phyloP scores from a whole-genome alignment of 2,329 filamentous ascomycete species.

The Acarospora socialis region DNA sequence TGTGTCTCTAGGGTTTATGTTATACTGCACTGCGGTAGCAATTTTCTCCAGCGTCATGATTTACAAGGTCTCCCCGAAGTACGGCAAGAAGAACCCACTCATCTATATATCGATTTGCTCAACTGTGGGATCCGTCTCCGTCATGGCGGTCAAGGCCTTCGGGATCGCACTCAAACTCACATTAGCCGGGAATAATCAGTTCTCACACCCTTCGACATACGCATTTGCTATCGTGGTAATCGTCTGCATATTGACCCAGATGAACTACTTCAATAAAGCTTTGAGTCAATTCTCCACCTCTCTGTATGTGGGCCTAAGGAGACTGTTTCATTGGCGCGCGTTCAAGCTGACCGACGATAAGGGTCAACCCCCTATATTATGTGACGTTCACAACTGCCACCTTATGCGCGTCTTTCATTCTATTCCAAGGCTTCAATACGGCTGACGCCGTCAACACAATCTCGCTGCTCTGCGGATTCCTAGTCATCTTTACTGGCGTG shows the following conservation, averaged over 20 bases:
- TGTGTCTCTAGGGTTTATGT: slow-evolving; percentile 56
- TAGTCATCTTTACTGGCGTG: slow-evolving; percentile 88
- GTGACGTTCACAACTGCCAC: slow-evolving; percentile 95
- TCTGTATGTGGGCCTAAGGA: slow-evolving; percentile 49
- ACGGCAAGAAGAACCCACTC: slow-evolving; percentile 90
- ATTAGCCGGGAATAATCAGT: slow-evolving; percentile 85
- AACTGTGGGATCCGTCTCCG: slow-evolving; percentile 88
- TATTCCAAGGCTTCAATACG: slow-evolving; percentile 93
- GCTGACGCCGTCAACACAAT: slow-evolving; percentile 83
- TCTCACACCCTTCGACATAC: slow-evolving; percentile 87
- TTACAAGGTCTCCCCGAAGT: slow-evolving; percentile 74
- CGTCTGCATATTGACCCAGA: slow-evolving; percentile 93
- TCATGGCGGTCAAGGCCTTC: slow-evolving; percentile 99
- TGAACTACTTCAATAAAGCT: slow-evolving; percentile 99
- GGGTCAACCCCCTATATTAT: slow-evolving; percentile 92
- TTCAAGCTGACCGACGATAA: slow-evolving; percentile 30
- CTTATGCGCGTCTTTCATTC: slow-evolving; percentile 84
- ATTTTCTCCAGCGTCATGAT: slow-evolving; percentile 90
- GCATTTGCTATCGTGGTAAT: slow-evolving; percentile 88
- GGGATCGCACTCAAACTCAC: slow-evolving; percentile 95
- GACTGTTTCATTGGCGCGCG: slow-evolving; percentile 6
- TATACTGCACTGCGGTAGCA: slow-evolving; percentile 69
- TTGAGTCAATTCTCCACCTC: slow-evolving; percentile 93
- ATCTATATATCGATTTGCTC: slow-evolving; percentile 97
- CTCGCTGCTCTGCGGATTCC: slow-evolving; percentile 81